Evolutionary conservation across 225 moss, liverwort and hornwort genomes (phyloP).

Genomic region (Asterella californica): DNA sequence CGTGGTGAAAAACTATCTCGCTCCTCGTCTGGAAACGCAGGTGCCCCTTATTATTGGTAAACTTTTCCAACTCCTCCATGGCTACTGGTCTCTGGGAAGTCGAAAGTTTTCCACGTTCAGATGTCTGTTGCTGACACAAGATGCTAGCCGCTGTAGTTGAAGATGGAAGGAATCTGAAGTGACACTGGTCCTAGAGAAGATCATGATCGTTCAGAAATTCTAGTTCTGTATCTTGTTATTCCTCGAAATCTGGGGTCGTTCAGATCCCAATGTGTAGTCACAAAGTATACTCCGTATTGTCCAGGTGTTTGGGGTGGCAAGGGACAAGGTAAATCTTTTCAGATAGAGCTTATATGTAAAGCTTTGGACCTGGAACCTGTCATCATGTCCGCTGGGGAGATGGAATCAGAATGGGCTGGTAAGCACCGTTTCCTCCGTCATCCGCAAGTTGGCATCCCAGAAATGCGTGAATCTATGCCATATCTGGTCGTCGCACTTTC

Average conservation of each 20-base stretch:
- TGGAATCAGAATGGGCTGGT: conserved; percentile 99
- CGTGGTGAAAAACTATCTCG: conserved; percentile 45
- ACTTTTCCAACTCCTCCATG: neutral
- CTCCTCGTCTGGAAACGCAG: conserved; percentile 25
- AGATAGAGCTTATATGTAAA: conserved; percentile 89
- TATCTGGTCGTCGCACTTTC: no score
- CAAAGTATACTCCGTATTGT: neutral
- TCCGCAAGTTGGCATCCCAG: no score
- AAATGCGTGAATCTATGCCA: no score
- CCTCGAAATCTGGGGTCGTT: neutral
- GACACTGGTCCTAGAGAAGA: neutral
- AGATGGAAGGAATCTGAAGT: no score
- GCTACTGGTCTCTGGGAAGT: neutral
- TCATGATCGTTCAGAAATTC: neutral
- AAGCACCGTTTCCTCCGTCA: neutral
- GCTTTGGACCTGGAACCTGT: conserved; percentile 87
- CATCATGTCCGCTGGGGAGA: conserved; percentile 94
- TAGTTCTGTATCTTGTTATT: neutral
- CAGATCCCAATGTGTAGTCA: neutral
- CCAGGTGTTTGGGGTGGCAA: conserved; percentile 98
- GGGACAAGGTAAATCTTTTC: conserved; percentile 97
- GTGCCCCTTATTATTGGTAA: conserved; percentile 48
- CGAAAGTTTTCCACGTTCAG: neutral
- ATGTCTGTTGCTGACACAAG: neutral
- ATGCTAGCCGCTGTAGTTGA: neutral